Conservation (phyloP, 768 basidiomycete genomes). For the Psilocybe cyanescens region DNA sequence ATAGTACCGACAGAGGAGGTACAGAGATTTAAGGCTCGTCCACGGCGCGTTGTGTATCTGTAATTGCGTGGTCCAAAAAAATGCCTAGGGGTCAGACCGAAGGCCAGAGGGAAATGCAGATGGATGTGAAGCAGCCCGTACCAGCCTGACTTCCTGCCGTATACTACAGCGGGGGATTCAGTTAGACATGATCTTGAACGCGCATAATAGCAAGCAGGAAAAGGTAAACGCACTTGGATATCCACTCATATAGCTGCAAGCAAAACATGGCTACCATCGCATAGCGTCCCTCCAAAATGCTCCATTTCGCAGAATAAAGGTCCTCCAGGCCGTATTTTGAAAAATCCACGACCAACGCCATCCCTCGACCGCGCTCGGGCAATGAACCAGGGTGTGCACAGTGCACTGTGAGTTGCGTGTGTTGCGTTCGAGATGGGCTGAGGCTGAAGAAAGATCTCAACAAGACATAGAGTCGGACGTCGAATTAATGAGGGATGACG, state of each 20-base stretch:
- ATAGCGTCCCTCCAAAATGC: conserved; percentile 24
- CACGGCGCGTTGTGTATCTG: conserved; percentile 29
- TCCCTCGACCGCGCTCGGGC: neutral
- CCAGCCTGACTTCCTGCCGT: conserved; percentile 35
- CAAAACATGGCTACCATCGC: conserved; percentile 33
- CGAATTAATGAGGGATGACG: no score
- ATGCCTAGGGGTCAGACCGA: no score
- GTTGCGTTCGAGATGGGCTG: no score
- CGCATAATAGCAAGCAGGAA: neutral
- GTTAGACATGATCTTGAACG: no score
- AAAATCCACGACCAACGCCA: neutral
- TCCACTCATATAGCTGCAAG: conserved; percentile 40
- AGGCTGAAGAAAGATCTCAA: no score
- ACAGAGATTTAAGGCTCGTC: conserved; percentile 41
- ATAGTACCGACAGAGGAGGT: conserved; percentile 47
- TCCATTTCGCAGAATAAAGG: conserved; percentile 7
- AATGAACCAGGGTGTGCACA: no score
- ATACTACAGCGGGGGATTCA: conserved; percentile 20
- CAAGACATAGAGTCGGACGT: no score
- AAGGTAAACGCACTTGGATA: conserved; percentile 31
- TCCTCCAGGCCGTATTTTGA: neutral
- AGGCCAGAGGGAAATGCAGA: neutral
- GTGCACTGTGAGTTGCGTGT: no score
- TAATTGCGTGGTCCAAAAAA: conserved; percentile 20
- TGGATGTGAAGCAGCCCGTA: conserved; percentile 15